A percentile compares a stretch with the other conserved stretches of the same genome.
Conservation (phyloP, 305 asterid species). For the Andrographis paniculata region DNA sequence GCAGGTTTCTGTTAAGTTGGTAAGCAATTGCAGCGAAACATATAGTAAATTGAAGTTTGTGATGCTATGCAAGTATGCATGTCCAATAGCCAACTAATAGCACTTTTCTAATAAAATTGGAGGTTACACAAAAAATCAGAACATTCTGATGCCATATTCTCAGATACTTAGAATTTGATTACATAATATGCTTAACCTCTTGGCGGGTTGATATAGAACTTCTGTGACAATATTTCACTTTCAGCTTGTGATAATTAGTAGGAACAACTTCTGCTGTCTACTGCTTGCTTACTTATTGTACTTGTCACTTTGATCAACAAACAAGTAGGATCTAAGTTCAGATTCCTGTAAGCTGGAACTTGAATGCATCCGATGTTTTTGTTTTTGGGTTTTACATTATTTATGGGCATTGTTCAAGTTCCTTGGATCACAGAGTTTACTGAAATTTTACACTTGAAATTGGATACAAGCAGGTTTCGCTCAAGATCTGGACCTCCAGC, state of each 20-base stretch:
- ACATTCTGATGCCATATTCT: not conserved
- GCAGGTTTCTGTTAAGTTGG: conserved; percentile 38
- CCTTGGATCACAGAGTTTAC: too few relatives aligned
- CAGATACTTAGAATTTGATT: not conserved
- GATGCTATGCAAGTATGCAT: conserved; percentile 21
- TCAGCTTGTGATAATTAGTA: too few relatives aligned
- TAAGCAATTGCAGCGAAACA: conserved; percentile 27
- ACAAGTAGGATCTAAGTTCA: too few relatives aligned
- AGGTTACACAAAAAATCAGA: not conserved
- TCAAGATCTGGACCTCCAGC: conserved; percentile 41
- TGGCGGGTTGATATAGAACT: too few relatives aligned
- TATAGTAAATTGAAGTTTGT: conserved; percentile 35
- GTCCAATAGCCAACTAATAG: conserved; percentile 22
- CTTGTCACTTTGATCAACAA: too few relatives aligned
- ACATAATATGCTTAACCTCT: too few relatives aligned
- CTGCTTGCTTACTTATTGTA: too few relatives aligned
- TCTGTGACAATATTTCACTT: too few relatives aligned
- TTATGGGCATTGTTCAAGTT: not conserved
- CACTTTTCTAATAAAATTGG: conserved; percentile 1
- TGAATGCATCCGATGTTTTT: too few relatives aligned
- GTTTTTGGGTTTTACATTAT: not conserved
- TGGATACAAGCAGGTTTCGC: conserved; percentile 57
- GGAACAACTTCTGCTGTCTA: too few relatives aligned
- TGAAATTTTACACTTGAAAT: too few relatives aligned
- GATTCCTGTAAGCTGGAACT: too few relatives aligned